Evolutionary conservation across 2,329 filamentous ascomycete species (phyloP), one percentile per base, ranked within the genome.

Genomic region (Colletotrichum musae): DNA sequence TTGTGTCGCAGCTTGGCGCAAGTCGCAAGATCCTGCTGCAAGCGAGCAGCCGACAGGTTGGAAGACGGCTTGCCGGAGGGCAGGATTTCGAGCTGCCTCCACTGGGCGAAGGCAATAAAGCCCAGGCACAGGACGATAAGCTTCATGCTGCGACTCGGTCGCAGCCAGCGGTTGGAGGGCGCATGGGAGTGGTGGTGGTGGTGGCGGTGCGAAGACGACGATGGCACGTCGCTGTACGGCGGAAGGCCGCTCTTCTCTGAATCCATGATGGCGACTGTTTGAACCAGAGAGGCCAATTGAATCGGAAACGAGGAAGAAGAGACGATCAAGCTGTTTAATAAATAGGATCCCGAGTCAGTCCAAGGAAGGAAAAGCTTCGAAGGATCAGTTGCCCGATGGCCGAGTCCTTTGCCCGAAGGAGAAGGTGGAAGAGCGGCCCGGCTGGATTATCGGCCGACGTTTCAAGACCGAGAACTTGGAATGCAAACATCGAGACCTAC

Each of bases 1-100:
- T 84, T 87, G 53, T 80, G 79, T 43, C 82, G 86, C 52, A 92
- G 82, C 75, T 83, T 84, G 39, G 84, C 80, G 78, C 91, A 92
- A 2, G 84, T 85, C 16, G 80, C 81, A 24, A 91, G 78, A 72
- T 92, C 86, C 13, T 83, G 80, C 43, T 84, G 79, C 24, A 93
- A 81, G 73, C 84, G 86, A 53, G 85, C 79, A 24, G 83, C 70
- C 1, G 89, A 91, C 4, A 92, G 78, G 1, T 73, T 74, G 45
- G 72, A 56, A 51, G 80, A 70, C 16, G 73, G 50, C n/a, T 68
- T 21, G 41, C 32, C 32, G 12, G 58, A 32, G 16, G 65, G 48
- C 12, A 70, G 43, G 6, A 58, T 45, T 1, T 53, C 63, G 5
- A 85, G 71, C 70, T 86, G 84, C 71, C 75, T 77, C 84, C 84